Evolutionary conservation across 225 moss, liverwort and hornwort species (phyloP).

Genomic region (Pseudoscleropodium purum): DNA sequence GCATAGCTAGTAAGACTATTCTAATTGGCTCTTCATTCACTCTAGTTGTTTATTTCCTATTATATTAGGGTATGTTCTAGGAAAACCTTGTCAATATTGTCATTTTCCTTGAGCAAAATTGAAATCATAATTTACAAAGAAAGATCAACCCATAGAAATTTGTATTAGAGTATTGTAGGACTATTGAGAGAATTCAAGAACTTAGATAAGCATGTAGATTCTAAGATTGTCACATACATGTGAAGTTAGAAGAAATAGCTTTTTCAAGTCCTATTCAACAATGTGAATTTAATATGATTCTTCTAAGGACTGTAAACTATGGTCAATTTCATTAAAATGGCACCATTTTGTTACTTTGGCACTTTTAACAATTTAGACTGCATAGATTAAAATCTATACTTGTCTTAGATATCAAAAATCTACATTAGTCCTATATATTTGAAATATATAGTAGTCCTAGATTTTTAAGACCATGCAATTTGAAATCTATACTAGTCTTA

Average conservation of each 20-base stretch:
- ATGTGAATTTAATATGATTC: neutral
- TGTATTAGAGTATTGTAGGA: neutral
- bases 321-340: no score
- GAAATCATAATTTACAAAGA: neutral
- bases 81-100: neutral
- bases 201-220: neutral
- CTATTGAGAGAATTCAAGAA: neutral
- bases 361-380: no score
- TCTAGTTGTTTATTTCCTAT: neutral
- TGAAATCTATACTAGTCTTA: no score
- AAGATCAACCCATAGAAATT: neutral
- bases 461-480: no score
- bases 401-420: no score
- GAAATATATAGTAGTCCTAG: no score
- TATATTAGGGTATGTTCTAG: neutral
- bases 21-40: neutral
- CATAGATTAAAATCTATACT: no score
- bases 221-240: neutral
- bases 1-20: neutral
- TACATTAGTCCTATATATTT: no score
- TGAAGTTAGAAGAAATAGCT: no score
- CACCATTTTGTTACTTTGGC: no score
- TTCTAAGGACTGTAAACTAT: no score
- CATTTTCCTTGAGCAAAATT: neutral
- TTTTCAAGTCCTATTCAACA: neutral